Base-by-base conservation (phyloP, 1,139 yeast genomes). In the Suhomyces coccinellae region DNA sequence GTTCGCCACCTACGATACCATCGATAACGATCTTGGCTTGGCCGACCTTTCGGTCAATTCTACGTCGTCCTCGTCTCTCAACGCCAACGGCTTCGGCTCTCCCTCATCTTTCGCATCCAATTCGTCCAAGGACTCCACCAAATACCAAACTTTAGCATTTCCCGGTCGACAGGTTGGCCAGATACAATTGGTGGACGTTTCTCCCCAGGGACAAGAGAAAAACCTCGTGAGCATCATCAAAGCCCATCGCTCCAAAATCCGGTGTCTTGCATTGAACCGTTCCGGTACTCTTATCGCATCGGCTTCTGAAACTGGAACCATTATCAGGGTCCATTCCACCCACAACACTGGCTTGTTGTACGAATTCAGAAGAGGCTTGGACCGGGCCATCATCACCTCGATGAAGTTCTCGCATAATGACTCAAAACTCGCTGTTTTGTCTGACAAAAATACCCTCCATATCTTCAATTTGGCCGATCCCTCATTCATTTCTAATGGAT, bases 371-470 rank as follows among this genome's bases (percentile, higher is more conserved):
- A 73, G 99, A 43, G 98, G 98, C 0, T 63, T 90, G 26, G 98
- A 93, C 61, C 73, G 83, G 44, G 97, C 97, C 0, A 72, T 75
- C 15, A 79, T 93, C 6, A 86, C 86, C 36, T 85, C 95, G 11
- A 85, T 93, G 86, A 83, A 82, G 46, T 90, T 93, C 61, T 84
- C 90, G 7, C 91, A 87, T 16, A 77, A 83, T 51, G 90, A 88
- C 41, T 65, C 82, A 7, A 80, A 82, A 54, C 69, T 93, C 43
- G 97, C 97, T 0, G 91, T 89, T 3, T 71, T 93, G 30, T 85
- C 96, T 12, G 97, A 89, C 65, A 93, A 93, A 61, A 85, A 81
- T 54, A 93, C 98, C 0, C 67, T 93, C 45, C 99, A 93, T 66
- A 79, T 93, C 6, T 93, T 82, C 65, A 86, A 84, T 56, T 67